Conservation (phyloP, 2,329 filamentous ascomycete genomes). For the Fusarium brachygibbosum region DNA sequence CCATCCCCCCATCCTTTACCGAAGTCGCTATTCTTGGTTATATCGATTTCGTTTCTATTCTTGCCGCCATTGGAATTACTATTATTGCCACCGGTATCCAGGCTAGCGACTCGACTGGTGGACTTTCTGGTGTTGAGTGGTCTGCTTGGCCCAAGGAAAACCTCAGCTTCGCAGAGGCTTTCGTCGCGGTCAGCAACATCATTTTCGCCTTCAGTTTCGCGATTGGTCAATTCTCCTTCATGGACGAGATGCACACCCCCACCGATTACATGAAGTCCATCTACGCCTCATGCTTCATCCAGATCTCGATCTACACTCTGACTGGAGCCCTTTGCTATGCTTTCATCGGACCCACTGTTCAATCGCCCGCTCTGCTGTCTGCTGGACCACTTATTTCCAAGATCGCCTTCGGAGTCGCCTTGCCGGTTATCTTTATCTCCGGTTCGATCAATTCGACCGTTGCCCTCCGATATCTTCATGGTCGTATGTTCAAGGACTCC, state of each 20-base stretch:
- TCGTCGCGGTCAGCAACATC: constrained; percentile 74
- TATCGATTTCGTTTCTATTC: constrained; percentile 72
- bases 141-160: constrained; percentile 61
- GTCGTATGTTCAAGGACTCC: constrained; percentile 41
- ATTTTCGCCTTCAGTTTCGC: constrained; percentile 45
- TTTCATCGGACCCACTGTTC: constrained; percentile 73
- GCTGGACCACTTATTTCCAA: constrained; percentile 72
- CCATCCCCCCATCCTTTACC: constrained; percentile 63
- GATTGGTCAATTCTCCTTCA: constrained; percentile 42
- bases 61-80: constrained; percentile 65
- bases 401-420: constrained; percentile 76
- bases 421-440: constrained; percentile 63
- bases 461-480: constrained; percentile 40
- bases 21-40: constrained; percentile 44
- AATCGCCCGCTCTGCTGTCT: constrained; percentile 76
- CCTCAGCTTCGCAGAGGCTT: constrained; percentile 65
- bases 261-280: constrained; percentile 64
- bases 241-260: constrained; percentile 45
- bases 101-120: constrained; percentile 50
- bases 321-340: constrained; percentile 77
- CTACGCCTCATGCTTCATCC: constrained; percentile 70
- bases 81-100: constrained; percentile 74
- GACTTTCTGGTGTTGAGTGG: constrained; percentile 54
- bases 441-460: constrained; percentile 42
- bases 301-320: constrained; percentile 75